Evolutionary conservation across 305 asterid species (phyloP), one percentile per base, ranked within the genome.

Genomic region (Fraxinus sp.): DNA sequence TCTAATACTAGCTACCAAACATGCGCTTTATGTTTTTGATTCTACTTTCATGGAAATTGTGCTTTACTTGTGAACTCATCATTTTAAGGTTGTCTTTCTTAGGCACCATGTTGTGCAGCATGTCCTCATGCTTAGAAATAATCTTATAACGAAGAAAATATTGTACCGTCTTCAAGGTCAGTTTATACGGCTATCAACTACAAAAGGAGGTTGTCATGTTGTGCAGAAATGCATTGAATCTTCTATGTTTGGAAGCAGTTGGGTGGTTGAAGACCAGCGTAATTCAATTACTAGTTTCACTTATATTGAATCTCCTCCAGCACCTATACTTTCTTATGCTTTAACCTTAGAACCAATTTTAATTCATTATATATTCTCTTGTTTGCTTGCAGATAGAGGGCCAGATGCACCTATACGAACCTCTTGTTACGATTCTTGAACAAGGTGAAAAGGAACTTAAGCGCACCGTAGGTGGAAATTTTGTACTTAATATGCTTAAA

Each of bases 171-270:
- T 89, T 2, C 10, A 57, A 39, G 85, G 84, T 0, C 66, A 79
- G 62, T 80, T 71, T 64, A 26, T 78, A n/a, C 35, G 78, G 37
- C 83, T 89, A 8, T 82, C 89, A 1, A 62, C 13, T 79, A 26
- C n/a, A 2, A 52, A 13, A 49, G 80, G 73, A 44, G 92, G 89
- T 9, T 84, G 90, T 26, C 79, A 81, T 20, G 79, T 89, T 1
- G 85, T 89, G 8, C 83, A 86, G 84, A 82, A 70, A 70, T 89
- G 92, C 77, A 74, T 89, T 3, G 70, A 86, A 59, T 24, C 66
- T 76, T 84, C 86, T 0, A 2, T 3, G 18, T 0, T 3, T 2
- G 90, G 89, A 14, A 0, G 44, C 1, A 2, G 30, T 1, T 1
- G 0, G 7, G 89, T 87, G 75, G 84, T 84, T 20, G 13, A 71